Percentiles rank a stretch among this genome's conserved stretches.
These are phyloP conservation scores for Friedmanniomyces simplex DNA, from an alignment of 495 filamentous ascomycete species.

Conservation along the genomic window DNA sequence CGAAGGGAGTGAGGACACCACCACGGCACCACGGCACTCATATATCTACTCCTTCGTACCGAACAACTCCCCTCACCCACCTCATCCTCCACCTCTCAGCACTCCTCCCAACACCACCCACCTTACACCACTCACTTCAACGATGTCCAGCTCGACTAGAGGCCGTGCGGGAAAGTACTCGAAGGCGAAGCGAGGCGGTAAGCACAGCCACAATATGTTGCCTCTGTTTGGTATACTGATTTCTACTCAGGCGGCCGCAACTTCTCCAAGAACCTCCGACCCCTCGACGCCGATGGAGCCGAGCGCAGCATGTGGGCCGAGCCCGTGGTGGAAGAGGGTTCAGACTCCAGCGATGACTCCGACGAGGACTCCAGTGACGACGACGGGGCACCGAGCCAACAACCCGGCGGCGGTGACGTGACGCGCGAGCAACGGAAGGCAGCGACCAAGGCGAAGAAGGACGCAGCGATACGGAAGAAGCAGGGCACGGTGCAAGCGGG, in stretches of 20 bases:
- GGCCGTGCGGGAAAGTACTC: slow-evolving; percentile 87
- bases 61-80: too few relatives aligned
- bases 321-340: slow-evolving; percentile 27
- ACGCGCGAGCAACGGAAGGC: slow-evolving; percentile 82
- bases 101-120: too few relatives aligned
- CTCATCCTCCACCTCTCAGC: background rate
- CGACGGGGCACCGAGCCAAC: slow-evolving; percentile 27
- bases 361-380: slow-evolving; percentile 29
- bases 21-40: too few relatives aligned
- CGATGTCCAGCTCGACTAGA: slow-evolving; percentile 53
- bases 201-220: slow-evolving; percentile 18
- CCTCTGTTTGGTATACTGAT: background rate
- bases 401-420: slow-evolving; percentile 35
- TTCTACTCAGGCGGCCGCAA: slow-evolving; percentile 73
- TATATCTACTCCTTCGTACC: too few relatives aligned
- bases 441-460: slow-evolving; percentile 84
- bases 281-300: slow-evolving; percentile 76
- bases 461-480: slow-evolving; percentile 64
- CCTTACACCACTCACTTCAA: background rate
- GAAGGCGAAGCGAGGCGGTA: slow-evolving; percentile 88
- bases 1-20: slow-evolving; percentile 1
- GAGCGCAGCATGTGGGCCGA: slow-evolving; percentile 63
- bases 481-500: slow-evolving; percentile 59
- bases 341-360: slow-evolving; percentile 23
- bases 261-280: slow-evolving; percentile 80